Conservation (phyloP, 2,329 filamentous ascomycete genomes). For the Xylaria arbuscula region DNA sequence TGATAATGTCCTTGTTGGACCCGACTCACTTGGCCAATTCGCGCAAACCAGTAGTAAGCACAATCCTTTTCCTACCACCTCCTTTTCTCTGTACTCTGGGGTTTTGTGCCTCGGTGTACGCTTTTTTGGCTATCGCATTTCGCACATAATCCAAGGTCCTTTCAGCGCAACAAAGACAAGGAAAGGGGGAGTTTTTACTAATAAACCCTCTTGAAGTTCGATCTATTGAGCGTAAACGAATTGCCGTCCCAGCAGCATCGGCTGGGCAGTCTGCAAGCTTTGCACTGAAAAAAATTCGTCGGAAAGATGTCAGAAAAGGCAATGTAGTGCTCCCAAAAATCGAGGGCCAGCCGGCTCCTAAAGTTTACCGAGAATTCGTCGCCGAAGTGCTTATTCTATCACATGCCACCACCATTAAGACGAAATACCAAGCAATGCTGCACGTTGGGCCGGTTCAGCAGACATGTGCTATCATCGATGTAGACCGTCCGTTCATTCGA, state of each 20-base stretch:
- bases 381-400: constrained; percentile 93
- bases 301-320: constrained; percentile 95
- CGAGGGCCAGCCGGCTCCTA: constrained; percentile 75
- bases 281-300: constrained; percentile 84
- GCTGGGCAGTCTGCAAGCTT: constrained; percentile 95
- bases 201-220: constrained; percentile 61
- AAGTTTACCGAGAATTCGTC: constrained; percentile 79
- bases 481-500: constrained; percentile 93
- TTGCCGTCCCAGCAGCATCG: constrained; percentile 85
- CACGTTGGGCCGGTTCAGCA: constrained; percentile 95
- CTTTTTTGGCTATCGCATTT: neutral
- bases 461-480: constrained; percentile 96
- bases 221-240: constrained; percentile 94
- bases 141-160: neutral
- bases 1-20: constrained; percentile 89
- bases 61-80: neutral
- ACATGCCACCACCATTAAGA: constrained; percentile 96
- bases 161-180: neutral
- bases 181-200: neutral
- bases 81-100: neutral
- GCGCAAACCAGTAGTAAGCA: constrained; percentile 74
- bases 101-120: too few species aligned
- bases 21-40: constrained; percentile 91
- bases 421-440: constrained; percentile 97
- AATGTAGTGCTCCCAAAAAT: constrained; percentile 94